Evolutionary conservation across 148 eudicot genomes (phyloP).

Genomic region (Pouteria glomerata): DNA sequence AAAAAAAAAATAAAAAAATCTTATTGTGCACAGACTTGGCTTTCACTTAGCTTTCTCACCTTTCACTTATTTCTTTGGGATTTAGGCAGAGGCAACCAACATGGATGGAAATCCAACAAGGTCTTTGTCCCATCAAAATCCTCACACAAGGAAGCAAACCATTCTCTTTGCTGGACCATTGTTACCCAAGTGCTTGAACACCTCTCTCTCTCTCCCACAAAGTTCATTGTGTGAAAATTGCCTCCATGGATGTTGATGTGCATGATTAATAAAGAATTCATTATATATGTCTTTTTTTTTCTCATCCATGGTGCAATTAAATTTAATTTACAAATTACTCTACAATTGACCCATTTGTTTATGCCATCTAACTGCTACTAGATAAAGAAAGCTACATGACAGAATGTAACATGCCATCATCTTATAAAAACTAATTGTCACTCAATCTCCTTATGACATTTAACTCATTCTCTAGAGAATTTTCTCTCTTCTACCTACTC

Average conservation of each 20-base stretch:
- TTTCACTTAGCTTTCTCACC: constrained; percentile 16
- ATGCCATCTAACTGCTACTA: background rate
- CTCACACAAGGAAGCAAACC: constrained; percentile 13
- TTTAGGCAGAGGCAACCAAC: constrained; percentile 11
- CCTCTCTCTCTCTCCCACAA: background rate
- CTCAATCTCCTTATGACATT: constrained; percentile 1
- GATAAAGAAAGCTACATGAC: background rate
- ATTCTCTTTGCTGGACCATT: constrained; percentile 11
- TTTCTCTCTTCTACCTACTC: constrained; percentile 20
- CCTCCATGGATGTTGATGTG: background rate
- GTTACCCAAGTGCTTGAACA: constrained; percentile 18
- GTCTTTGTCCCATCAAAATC: constrained; percentile 17
- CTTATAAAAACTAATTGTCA: background rate
- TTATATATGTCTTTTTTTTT: background rate
- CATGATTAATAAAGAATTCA: background rate
- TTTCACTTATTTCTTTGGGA: constrained; percentile 18
- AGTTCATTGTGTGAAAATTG: background rate
- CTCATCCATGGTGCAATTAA: background rate
- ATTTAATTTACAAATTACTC: background rate
- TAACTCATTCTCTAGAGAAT: constrained; percentile 7
- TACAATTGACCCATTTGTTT: background rate
- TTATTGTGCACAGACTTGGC: constrained; percentile 8
- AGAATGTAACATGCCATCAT: background rate
- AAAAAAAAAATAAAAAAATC: no score
- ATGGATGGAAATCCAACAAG: constrained; percentile 11